Evolutionary conservation across 2,329 filamentous ascomycete species (phyloP).

Genomic region (Xylaria multiplex): DNA sequence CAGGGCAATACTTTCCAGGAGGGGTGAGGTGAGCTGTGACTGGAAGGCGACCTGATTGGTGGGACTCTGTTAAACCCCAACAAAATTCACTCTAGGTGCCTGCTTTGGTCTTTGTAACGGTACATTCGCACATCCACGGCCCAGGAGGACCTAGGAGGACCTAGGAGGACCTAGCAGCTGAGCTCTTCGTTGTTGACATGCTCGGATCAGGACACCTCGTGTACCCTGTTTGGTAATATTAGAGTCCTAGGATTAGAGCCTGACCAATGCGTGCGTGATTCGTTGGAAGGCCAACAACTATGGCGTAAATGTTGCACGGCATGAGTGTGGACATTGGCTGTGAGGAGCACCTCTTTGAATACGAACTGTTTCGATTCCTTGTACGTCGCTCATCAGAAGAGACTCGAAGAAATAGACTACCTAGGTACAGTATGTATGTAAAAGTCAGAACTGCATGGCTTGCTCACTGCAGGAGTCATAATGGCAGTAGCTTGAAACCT

Average conservation of each 20-base stretch:
- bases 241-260: background rate
- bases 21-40: background rate
- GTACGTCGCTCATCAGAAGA: slow-evolving; percentile 19
- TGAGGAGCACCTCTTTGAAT: slow-evolving; percentile 30
- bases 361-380: slow-evolving; percentile 29
- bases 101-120: slow-evolving; percentile 9
- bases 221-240: slow-evolving; percentile 15
- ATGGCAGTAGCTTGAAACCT: slow-evolving; percentile 12
- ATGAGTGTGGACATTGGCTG: slow-evolving; percentile 27
- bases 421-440: background rate
- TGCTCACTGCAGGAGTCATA: slow-evolving; percentile 18
- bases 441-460: slow-evolving; percentile 13
- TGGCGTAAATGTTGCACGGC: slow-evolving; percentile 30
- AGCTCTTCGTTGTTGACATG: slow-evolving; percentile 18
- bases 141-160: background rate
- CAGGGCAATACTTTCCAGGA: background rate
- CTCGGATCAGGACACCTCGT: slow-evolving; percentile 29
- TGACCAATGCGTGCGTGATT: slow-evolving; percentile 11
- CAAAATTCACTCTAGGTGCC: background rate
- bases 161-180: slow-evolving; percentile 8
- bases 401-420: background rate
- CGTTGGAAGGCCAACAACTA: slow-evolving; percentile 8
- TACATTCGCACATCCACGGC: slow-evolving; percentile 11
- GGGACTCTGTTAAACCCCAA: slow-evolving; percentile 1
- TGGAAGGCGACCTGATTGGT: slow-evolving; percentile 6